Evolutionary conservation across 2,329 filamentous ascomycete genomes (phyloP).

Genomic region (Daldinia sp.): DNA sequence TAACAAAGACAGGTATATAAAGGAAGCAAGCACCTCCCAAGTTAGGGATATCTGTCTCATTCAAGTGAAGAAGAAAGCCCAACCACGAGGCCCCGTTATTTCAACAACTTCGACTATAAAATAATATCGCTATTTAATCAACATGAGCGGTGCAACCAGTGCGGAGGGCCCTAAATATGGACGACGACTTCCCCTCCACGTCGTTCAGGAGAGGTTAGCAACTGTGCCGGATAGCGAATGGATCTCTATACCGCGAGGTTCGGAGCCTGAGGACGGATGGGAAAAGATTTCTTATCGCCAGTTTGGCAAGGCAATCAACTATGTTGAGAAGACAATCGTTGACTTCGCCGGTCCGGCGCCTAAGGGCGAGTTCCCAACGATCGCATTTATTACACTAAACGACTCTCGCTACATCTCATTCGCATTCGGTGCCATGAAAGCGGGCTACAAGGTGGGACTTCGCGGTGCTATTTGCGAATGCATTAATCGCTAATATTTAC

Average conservation of each 20-base stretch:
- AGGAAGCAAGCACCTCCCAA: background rate
- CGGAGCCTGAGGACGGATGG: slow-evolving; percentile 52
- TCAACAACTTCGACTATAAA: slow-evolving; percentile 1
- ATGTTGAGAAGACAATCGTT: slow-evolving; percentile 48
- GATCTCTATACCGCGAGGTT: slow-evolving; percentile 47
- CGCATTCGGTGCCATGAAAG: slow-evolving; percentile 40
- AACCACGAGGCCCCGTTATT: background rate
- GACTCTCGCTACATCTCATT: slow-evolving; percentile 45
- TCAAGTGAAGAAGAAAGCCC: background rate
- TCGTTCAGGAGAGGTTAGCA: slow-evolving; percentile 50
- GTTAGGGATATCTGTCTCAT: background rate
- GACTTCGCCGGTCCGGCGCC: slow-evolving; percentile 11
- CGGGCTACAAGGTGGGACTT: slow-evolving; percentile 46
- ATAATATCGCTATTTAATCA: background rate
- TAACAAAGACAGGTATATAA: slow-evolving; percentile 3
- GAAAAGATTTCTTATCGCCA: slow-evolving; percentile 48
- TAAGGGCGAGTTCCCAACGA: slow-evolving; percentile 46
- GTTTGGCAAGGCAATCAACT: slow-evolving; percentile 52
- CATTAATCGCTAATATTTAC: background rate
- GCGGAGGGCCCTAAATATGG: slow-evolving; percentile 1
- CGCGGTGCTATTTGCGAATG: background rate
- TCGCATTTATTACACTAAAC: slow-evolving; percentile 56
- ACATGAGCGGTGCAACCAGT: background rate
- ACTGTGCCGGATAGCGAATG: slow-evolving; percentile 47
- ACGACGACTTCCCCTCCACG: slow-evolving; percentile 48